Evolutionary conservation across 805 yeast genomes (phyloP).

Genomic region (Hanseniaspora vineae): DNA sequence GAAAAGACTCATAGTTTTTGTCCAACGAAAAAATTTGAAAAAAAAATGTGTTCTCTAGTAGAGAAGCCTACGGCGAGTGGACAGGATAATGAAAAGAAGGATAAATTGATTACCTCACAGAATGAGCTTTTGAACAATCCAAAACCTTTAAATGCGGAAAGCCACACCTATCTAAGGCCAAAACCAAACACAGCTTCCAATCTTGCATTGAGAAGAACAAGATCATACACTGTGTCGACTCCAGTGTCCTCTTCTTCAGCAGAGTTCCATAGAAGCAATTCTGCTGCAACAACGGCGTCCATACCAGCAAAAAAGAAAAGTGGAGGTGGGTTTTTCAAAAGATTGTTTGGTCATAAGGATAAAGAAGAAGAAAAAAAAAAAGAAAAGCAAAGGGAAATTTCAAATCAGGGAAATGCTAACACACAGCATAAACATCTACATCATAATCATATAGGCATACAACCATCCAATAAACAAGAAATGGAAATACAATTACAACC

Average conservation of each 20-base stretch:
- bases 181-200: background rate
- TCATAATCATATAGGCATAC: background rate
- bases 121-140: too few species aligned
- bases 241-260: too few species aligned
- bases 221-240: conserved; percentile 10
- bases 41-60: too few species aligned
- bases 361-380: conserved; percentile 5
- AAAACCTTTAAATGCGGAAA: too few species aligned
- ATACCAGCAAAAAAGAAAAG: background rate
- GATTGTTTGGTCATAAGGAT: conserved; percentile 21
- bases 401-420: background rate
- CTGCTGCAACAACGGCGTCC: conserved; percentile 5
- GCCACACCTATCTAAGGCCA: too few species aligned
- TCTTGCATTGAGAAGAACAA: conserved; percentile 17
- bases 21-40: too few species aligned
- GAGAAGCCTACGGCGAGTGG: too few species aligned
- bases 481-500: too few species aligned
- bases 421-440: background rate
- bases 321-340: conserved; percentile 23
- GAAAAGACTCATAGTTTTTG: background rate
- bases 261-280: background rate
- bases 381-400: background rate
- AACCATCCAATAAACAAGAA: too few species aligned
- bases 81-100: too few species aligned
- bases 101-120: too few species aligned